A percentile compares a stretch with the other conserved stretches of the same genome.
These are phyloP conservation scores for Sarocladium brachiariae DNA, from an alignment of 2,329 filamentous ascomycete species.

Conservation along the genomic window DNA sequence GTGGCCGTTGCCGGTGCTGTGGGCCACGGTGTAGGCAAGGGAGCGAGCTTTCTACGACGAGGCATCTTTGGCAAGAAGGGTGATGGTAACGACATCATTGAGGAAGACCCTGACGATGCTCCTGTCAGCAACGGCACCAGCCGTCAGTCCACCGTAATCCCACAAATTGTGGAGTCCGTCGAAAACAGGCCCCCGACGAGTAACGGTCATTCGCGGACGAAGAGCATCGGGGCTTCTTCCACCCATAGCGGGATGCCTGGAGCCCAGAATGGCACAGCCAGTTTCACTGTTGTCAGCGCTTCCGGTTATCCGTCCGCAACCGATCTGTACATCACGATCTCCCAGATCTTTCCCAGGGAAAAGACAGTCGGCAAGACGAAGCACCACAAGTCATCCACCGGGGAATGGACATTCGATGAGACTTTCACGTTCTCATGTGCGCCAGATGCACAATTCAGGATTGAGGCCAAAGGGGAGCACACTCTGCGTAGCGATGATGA, in stretches of 20 bases:
- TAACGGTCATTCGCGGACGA: conserved; percentile 41
- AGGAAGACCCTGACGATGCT: conserved; percentile 22
- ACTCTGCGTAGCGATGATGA: conserved; percentile 78
- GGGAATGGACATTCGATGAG: conserved; percentile 65
- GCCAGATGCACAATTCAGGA: conserved; percentile 77
- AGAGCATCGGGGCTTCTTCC: conserved; percentile 59
- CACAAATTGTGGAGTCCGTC: conserved; percentile 8
- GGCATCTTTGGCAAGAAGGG: conserved; percentile 72
- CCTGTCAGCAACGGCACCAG: conserved; percentile 16
- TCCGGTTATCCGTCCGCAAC: conserved; percentile 68
- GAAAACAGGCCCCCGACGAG: conserved; percentile 17
- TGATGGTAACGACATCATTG: conserved; percentile 46
- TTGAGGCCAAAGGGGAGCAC: conserved; percentile 79
- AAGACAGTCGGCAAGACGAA: conserved; percentile 92
- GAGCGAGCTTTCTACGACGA: conserved; percentile 82
- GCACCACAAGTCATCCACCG: conserved; percentile 67
- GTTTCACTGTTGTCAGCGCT: conserved; percentile 73
- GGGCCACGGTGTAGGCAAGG: conserved; percentile 76
- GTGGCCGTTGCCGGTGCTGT: conserved; percentile 66
- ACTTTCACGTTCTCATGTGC: conserved; percentile 71
- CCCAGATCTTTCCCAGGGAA: conserved; percentile 58
- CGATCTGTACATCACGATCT: conserved; percentile 72
- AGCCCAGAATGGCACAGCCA: conserved; percentile 66
- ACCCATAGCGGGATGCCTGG: conserved; percentile 56
- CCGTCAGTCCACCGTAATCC: conserved; percentile 1